These are phyloP conservation scores for Cladosporium halotolerans DNA, from an alignment of 2,329 filamentous ascomycete genomes.

Conservation along the genomic window DNA sequence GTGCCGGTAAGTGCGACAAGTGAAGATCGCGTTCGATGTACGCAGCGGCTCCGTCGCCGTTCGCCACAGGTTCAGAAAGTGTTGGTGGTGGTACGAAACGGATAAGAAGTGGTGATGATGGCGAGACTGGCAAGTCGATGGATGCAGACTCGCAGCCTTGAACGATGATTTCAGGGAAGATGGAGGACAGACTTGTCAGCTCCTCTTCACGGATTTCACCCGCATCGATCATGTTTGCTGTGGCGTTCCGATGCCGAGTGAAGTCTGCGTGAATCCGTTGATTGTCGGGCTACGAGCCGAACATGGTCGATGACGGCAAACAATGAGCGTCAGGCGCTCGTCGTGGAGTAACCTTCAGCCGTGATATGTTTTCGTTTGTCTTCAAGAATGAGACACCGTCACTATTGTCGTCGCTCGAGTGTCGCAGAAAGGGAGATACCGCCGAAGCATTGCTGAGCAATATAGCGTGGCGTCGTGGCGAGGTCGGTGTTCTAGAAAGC, in stretches of 20 bases:
- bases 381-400: too few species aligned
- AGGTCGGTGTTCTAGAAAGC: background rate
- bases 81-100: constrained; percentile 22
- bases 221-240: constrained; percentile 25
- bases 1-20: constrained; percentile 51
- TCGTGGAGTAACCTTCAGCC: background rate
- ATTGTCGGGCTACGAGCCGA: background rate
- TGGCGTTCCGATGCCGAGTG: background rate
- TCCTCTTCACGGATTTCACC: constrained; percentile 57
- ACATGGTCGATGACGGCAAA: background rate
- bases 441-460: too few species aligned
- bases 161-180: constrained; percentile 54
- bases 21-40: constrained; percentile 36
- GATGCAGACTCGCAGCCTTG: constrained; percentile 45
- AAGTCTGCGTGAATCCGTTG: background rate
- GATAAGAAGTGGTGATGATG: constrained; percentile 44
- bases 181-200: constrained; percentile 53
- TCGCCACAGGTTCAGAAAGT: constrained; percentile 10
- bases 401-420: too few species aligned
- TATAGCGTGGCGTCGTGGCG: background rate
- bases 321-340: background rate
- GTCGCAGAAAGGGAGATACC: too few species aligned
- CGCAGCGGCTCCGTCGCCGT: constrained; percentile 7
- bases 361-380: background rate
- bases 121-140: constrained; percentile 52